A percentile compares a stretch with the other conserved stretches of the same genome.
phyloP scores from a whole-genome alignment of 73 alveolate species.

The Uronychia setigera region DNA sequence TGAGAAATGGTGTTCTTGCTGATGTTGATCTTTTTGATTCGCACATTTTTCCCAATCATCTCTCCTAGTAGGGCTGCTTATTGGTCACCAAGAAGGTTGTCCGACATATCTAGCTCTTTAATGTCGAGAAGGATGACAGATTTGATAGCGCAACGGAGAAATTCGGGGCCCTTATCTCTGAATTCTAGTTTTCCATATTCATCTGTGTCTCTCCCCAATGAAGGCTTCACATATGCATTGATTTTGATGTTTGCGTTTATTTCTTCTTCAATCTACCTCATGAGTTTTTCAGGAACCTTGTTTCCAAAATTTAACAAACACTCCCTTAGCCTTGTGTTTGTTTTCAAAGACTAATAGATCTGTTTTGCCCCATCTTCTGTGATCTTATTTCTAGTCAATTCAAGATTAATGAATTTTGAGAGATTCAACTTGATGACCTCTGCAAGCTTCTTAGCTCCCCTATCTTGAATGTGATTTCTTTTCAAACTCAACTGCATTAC shows the following conservation, averaged over 20 bases:
- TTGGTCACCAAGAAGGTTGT: not conserved
- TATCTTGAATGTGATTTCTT: not conserved
- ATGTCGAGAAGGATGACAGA: not conserved
- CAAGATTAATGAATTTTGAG: not conserved
- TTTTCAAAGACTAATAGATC: not conserved
- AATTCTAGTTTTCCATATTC: constrained; percentile 10
- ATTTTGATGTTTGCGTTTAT: not conserved
- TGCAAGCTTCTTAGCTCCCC: not conserved
- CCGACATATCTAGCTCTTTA: not conserved
- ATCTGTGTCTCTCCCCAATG: not conserved
- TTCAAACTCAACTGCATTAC: not conserved
- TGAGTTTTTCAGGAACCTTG: not conserved
- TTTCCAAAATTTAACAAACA: constrained; percentile 3
- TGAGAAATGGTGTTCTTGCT: not conserved
- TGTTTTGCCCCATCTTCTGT: not conserved
- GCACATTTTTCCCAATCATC: not conserved
- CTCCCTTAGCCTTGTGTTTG: not conserved
- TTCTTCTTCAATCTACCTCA: not conserved
- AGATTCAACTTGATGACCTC: not conserved
- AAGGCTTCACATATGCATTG: not conserved
- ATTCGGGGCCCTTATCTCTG: constrained; percentile 12
- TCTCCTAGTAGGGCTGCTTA: not conserved
- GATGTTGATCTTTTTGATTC: not conserved
- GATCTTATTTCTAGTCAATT: not conserved
- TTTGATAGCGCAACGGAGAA: constrained; percentile 1